phyloP scores from a whole-genome alignment of 331 rosid species.

The Acacia pycnantha region DNA sequence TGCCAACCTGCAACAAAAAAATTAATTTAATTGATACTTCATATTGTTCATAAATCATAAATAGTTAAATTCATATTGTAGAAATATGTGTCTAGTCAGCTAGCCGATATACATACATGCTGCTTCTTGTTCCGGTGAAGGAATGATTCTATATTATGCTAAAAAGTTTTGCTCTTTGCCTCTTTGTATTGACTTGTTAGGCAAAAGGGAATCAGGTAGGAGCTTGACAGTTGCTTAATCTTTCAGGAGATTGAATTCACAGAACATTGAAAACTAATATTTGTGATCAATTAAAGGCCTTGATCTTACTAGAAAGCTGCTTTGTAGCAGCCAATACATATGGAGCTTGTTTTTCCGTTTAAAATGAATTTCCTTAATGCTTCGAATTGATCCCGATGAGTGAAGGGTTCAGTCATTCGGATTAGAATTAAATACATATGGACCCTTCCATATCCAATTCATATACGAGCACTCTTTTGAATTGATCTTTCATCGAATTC shows the following conservation, averaged over 20 bases:
- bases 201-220: background rate
- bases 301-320: background rate
- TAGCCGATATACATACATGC: background rate
- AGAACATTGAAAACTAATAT: background rate
- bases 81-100: background rate
- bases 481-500: too few species aligned
- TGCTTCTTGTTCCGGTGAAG: background rate
- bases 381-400: background rate
- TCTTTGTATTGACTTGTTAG: background rate
- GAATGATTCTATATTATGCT: conserved; percentile 16
- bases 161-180: conserved; percentile 18
- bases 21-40: too few species aligned
- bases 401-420: too few species aligned
- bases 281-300: background rate
- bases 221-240: background rate
- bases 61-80: too few species aligned
- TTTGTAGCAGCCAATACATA: background rate
- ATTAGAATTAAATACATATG: too few species aligned
- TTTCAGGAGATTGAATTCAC: background rate
- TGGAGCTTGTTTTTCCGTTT: background rate
- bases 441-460: too few species aligned
- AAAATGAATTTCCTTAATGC: conserved; percentile 18
- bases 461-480: too few species aligned
- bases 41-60: too few species aligned
- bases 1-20: too few species aligned